Evolutionary conservation across 164 flowering plant genomes (phyloP).

Genomic region (Umbellularia californica): DNA sequence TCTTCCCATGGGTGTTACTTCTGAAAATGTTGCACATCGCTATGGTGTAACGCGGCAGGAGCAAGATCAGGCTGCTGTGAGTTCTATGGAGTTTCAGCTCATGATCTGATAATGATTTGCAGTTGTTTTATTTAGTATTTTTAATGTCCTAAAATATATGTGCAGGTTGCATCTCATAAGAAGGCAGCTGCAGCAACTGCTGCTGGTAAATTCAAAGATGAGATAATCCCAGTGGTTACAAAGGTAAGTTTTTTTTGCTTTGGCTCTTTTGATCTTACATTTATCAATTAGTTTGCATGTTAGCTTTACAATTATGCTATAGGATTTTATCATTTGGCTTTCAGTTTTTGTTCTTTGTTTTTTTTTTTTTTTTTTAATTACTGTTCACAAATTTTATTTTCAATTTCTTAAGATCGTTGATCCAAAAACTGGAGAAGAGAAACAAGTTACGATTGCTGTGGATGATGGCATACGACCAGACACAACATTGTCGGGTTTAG

Average conservation of each 20-base stretch:
- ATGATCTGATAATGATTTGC: neutral
- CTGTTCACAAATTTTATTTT: no score
- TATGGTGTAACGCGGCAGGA: slow-evolving; percentile 87
- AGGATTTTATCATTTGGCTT: neutral
- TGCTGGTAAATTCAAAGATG: slow-evolving; percentile 88
- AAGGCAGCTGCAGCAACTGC: slow-evolving; percentile 95
- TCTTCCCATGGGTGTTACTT: slow-evolving; percentile 97
- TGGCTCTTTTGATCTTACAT: neutral
- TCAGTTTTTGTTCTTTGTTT: neutral
- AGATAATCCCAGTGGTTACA: slow-evolving; percentile 84
- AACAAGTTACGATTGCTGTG: slow-evolving; percentile 56
- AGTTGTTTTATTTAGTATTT: neutral
- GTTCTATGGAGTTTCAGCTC: slow-evolving; percentile 23
- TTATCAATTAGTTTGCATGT: neutral
- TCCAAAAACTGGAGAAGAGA: slow-evolving; percentile 90
- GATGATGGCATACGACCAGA: slow-evolving; percentile 95
- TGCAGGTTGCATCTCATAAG: slow-evolving; percentile 84
- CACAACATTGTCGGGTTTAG: slow-evolving; percentile 53
- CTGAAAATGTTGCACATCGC: slow-evolving; percentile 95
- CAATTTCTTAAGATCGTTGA: slow-evolving; percentile 57
- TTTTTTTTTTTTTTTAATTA: neutral
- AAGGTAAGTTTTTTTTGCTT: slow-evolving; percentile 40
- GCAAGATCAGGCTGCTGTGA: slow-evolving; percentile 97
- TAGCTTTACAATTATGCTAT: neutral
- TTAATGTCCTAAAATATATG: neutral